These are phyloP conservation scores for Botryotinia convoluta DNA, from an alignment of 2,329 filamentous ascomycete species.

Conservation along the genomic window DNA sequence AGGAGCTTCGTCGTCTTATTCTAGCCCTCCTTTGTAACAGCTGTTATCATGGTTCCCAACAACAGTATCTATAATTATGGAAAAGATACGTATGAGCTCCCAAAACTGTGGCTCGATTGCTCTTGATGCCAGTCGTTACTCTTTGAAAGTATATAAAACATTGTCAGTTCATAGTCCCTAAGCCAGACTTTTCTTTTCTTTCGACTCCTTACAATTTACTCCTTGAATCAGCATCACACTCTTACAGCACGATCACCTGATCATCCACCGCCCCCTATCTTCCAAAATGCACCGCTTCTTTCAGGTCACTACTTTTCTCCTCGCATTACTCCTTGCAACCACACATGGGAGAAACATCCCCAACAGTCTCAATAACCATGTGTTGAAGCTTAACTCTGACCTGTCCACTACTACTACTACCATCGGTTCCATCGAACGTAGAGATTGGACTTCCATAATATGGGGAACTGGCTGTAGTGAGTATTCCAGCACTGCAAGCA, in stretches of 20 bases:
- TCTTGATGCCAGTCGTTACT: not conserved
- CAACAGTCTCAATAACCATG: not conserved
- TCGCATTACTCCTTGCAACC: not conserved
- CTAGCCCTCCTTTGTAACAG: not conserved
- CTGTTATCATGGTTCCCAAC: not conserved
- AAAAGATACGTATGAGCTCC: not conserved
- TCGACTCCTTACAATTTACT: not conserved
- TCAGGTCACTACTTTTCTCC: not conserved
- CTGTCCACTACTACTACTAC: not conserved
- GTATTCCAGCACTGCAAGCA: not conserved
- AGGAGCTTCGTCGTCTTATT: not conserved
- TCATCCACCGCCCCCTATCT: not conserved
- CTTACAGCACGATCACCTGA: not conserved
- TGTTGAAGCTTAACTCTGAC: not conserved
- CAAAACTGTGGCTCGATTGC: not conserved
- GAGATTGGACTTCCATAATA: not conserved
- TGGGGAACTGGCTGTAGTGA: not conserved
- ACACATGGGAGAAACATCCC: not conserved
- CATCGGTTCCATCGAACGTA: not conserved
- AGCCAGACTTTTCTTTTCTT: not conserved
- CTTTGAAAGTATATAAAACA: not conserved
- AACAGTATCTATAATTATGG: not conserved
- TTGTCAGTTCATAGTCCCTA: not conserved
- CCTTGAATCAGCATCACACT: not conserved
- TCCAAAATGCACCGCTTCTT: not conserved